These are phyloP conservation scores for Plasmodium vivax DNA, from an alignment of 169 alveolate genomes.

Conservation along the genomic window DNA sequence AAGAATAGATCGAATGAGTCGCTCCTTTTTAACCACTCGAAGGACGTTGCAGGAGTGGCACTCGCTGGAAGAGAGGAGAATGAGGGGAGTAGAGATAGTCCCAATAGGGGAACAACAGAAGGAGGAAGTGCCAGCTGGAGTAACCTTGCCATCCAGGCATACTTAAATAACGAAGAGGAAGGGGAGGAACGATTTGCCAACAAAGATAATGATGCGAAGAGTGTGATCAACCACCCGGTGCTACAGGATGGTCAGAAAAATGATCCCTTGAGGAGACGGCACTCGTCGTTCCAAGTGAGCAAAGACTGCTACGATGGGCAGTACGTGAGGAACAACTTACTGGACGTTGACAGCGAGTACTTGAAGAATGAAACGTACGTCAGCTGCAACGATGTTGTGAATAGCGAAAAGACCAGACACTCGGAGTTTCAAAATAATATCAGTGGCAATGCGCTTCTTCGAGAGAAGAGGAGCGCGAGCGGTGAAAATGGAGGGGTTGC, in stretches of 20 bases:
- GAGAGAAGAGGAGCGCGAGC: not conserved
- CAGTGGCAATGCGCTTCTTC: not conserved
- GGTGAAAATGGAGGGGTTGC: not conserved
- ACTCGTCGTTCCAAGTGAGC: not conserved
- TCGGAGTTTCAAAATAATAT: constrained; percentile 1
- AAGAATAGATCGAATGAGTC: not conserved
- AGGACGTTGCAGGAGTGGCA: not conserved
- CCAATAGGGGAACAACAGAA: not conserved
- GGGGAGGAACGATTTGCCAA: not conserved
- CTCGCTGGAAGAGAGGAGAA: not conserved
- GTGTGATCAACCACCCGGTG: not conserved
- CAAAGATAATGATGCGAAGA: not conserved
- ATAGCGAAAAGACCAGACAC: constrained; percentile 43
- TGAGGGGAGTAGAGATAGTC: not conserved
- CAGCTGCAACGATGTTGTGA: constrained; percentile 28
- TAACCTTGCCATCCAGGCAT: not conserved
- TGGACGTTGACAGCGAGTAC: constrained; percentile 14
- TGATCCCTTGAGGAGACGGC: not conserved
- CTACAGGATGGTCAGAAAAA: not conserved
- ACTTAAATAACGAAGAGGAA: not conserved
- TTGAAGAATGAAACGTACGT: constrained; percentile 26
- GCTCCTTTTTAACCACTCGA: not conserved
- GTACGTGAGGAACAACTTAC: constrained; percentile 9
- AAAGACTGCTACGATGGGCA: constrained; percentile 7
- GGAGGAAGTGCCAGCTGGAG: not conserved